Conservation (phyloP, 192 early-diverging fungal species). For the Coemansia sp. region DNA sequence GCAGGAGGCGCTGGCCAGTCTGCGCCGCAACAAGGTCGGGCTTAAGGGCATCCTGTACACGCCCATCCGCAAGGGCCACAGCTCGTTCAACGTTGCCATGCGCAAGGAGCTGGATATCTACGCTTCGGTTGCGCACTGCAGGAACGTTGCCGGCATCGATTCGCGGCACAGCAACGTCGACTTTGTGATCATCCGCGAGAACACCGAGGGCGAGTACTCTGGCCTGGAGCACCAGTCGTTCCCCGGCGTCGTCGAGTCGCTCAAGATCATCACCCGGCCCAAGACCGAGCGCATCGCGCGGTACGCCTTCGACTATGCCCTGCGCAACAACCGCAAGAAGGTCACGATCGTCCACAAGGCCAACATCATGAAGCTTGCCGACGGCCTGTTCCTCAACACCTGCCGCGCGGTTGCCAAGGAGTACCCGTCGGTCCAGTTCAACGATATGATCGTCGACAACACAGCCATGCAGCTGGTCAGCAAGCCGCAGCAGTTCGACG, state of each 20-base stretch:
- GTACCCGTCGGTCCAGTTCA: slow-evolving; percentile 89
- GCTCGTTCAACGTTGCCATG: slow-evolving; percentile 94
- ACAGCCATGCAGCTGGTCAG: slow-evolving; percentile 99
- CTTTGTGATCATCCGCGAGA: slow-evolving; percentile 99
- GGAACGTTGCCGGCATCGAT: slow-evolving; percentile 83
- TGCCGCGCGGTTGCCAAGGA: slow-evolving; percentile 95
- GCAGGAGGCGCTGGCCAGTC: slow-evolving; percentile 87
- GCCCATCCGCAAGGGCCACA: slow-evolving; percentile 83
- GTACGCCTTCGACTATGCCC: slow-evolving; percentile 98
- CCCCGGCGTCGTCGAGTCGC: slow-evolving; percentile 96
- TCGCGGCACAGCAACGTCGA: slow-evolving; percentile 92
- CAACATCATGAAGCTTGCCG: slow-evolving; percentile 99
- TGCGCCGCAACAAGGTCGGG: slow-evolving; percentile 93
- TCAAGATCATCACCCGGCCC: slow-evolving; percentile 94
- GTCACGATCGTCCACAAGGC: slow-evolving; percentile 99
- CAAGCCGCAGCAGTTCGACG: slow-evolving; percentile 96
- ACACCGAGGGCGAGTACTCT: slow-evolving; percentile 99
- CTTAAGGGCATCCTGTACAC: slow-evolving; percentile 94
- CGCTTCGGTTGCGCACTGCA: slow-evolving; percentile 88
- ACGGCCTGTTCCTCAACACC: slow-evolving; percentile 95
- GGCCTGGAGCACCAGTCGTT: slow-evolving; percentile 97
- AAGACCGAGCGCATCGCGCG: slow-evolving; percentile 99
- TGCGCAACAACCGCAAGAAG: slow-evolving; percentile 96
- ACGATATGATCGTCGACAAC: slow-evolving; percentile 99
- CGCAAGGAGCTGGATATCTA: slow-evolving; percentile 98